Evolutionary conservation across 495 filamentous ascomycete species (phyloP).

Genomic region (Xylaria acuta): DNA sequence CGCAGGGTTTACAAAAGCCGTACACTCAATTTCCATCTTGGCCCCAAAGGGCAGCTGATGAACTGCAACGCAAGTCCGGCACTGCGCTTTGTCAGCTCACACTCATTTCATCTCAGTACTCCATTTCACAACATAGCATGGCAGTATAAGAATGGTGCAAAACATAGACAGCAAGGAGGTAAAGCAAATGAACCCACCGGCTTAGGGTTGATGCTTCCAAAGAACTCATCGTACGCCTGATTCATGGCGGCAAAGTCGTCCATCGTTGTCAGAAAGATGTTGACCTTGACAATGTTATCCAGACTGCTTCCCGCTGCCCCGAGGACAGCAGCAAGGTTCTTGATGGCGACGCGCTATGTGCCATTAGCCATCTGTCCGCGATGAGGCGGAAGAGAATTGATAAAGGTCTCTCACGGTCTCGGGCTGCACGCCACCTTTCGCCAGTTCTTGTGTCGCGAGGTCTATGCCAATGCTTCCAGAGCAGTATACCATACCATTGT

Average conservation of each 20-base stretch:
- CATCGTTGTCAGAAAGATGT: slow-evolving; percentile 72
- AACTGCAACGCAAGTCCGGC: slow-evolving; percentile 71
- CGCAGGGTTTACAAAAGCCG: slow-evolving; percentile 51
- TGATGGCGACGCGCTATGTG: slow-evolving; percentile 55
- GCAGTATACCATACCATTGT: slow-evolving; percentile 65
- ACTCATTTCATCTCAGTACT: not conserved
- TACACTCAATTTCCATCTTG: slow-evolving; percentile 77
- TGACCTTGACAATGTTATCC: slow-evolving; percentile 69
- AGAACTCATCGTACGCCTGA: slow-evolving; percentile 62
- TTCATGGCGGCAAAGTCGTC: slow-evolving; percentile 71
- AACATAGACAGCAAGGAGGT: not conserved
- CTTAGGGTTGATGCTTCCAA: slow-evolving; percentile 59
- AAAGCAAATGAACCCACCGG: slow-evolving; percentile 46
- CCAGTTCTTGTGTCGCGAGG: slow-evolving; percentile 54
- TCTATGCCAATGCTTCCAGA: slow-evolving; percentile 61
- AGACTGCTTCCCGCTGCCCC: slow-evolving; percentile 64
- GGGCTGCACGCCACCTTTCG: slow-evolving; percentile 61
- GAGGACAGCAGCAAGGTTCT: slow-evolving; percentile 67
- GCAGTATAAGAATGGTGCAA: not conserved
- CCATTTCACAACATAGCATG: not conserved
- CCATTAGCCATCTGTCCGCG: not conserved
- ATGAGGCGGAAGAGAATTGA: slow-evolving; percentile 25
- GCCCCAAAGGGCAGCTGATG: slow-evolving; percentile 67
- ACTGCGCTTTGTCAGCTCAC: slow-evolving; percentile 32
- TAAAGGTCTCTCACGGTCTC: slow-evolving; percentile 54